A percentile compares a stretch with the other conserved stretches of the same genome.
Conservation (phyloP, 2,329 filamentous ascomycete species). For the Arthrobotrys sphaeroides region DNA sequence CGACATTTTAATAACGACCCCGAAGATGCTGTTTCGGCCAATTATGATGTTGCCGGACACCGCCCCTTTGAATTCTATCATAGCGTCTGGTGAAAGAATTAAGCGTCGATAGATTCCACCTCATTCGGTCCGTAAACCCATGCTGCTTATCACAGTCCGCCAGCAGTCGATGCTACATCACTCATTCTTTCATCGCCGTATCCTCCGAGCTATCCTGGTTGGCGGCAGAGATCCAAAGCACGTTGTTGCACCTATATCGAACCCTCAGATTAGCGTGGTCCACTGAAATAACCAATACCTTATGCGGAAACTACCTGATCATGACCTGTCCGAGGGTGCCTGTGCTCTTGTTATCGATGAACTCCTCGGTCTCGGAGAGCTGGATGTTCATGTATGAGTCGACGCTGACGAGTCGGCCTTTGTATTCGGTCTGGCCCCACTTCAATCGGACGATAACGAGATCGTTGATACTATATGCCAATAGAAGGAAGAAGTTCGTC, state of each 20-base stretch:
- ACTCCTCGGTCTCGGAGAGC: conserved; percentile 89
- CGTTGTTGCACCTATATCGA: conserved; percentile 83
- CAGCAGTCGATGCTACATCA: conserved; percentile 33
- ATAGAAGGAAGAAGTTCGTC: neutral
- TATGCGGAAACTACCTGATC: conserved; percentile 72
- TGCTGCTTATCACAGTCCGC: neutral
- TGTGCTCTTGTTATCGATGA: conserved; percentile 84
- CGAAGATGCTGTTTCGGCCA: neutral
- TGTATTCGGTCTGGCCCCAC: conserved; percentile 98
- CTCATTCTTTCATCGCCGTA: conserved; percentile 64
- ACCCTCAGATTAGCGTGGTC: neutral
- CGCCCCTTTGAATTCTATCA: neutral
- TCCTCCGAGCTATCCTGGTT: conserved; percentile 63
- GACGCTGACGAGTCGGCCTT: conserved; percentile 87
- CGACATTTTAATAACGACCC: neutral
- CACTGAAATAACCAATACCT: neutral
- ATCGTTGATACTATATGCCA: conserved; percentile 81
- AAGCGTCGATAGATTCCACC: neutral
- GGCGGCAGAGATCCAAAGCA: conserved; percentile 77
- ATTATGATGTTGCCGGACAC: neutral
- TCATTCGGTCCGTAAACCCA: neutral
- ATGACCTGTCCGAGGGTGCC: conserved; percentile 88
- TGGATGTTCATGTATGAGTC: conserved; percentile 99
- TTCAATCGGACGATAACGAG: conserved; percentile 91
- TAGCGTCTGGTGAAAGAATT: neutral